Base-by-base conservation (phyloP, 768 basidiomycete species). In the Kwoniella shandongensis region DNA sequence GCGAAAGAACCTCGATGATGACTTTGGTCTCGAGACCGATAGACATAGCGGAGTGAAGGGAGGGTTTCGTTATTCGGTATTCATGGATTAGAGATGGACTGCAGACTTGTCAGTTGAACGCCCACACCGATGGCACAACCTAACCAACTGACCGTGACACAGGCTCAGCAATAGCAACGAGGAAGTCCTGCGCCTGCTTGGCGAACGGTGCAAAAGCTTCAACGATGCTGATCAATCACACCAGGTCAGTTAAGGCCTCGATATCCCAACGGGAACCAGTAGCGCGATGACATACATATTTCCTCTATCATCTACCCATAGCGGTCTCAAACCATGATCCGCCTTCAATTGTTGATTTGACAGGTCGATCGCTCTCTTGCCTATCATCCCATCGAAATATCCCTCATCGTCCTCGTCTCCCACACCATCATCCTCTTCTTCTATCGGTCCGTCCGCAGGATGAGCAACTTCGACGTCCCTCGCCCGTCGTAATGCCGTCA, bases 41-140 rank as follows among this genome's bases (percentile, higher is more conserved):
- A 13, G 94, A 97, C 61, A 99, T 94, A 47, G 96, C 96, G 59
- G 96, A 96, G 77, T 99, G 98, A 15, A 99, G 81, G 17, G 94
- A 98, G 78, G 98, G 96, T 42, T 92, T 88, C 55, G 94, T 98
- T 73, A 99, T 85, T 79, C 94, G 91, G 82, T 98, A 99, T 81
- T 98, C 96, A 79, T 99, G 94, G 62, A 98, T 93, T 79, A 94
- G 91, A 45, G 91, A 86, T 50, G 96, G 96, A 81, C 94, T 94
- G 64, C 26, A 13, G n/a, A n/a, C n/a, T n/a, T n/a, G n/a, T n/a
- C n/a, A n/a, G n/a, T n/a, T n/a, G n/a, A n/a, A n/a, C n/a, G n/a
- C n/a, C n/a, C n/a, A n/a, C n/a, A n/a, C n/a, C n/a, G n/a, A n/a
- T n/a, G n/a, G n/a, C n/a, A n/a, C n/a, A n/a, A n/a, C n/a, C n/a